phyloP scores from a whole-genome alignment of 2,329 filamentous ascomycete species.

The Biscogniauxia mediterranea region DNA sequence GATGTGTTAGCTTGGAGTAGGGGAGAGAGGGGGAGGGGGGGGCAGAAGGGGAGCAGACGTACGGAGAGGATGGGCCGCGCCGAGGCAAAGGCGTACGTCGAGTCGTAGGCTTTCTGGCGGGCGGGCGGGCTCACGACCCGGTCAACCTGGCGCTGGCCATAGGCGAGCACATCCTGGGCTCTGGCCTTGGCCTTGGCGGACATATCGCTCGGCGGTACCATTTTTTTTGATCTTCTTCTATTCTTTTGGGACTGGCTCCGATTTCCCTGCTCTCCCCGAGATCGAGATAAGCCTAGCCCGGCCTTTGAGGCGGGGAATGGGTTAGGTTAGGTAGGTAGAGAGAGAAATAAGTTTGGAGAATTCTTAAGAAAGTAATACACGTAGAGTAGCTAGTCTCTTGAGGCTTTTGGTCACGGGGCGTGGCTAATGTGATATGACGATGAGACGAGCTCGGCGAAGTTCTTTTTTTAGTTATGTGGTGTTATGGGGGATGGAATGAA shows the following conservation, averaged over 20 bases:
- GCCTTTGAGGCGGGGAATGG: too few relatives aligned
- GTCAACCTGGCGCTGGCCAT: conserved; percentile 45
- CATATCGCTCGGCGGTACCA: conserved; percentile 19
- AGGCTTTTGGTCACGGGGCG: too few relatives aligned
- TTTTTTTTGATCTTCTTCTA: conserved; percentile 12
- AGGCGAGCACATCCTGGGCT: conserved; percentile 38
- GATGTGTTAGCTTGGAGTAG: background rate
- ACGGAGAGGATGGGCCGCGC: conserved; percentile 70
- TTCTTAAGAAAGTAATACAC: too few relatives aligned
- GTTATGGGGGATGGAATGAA: too few relatives aligned
- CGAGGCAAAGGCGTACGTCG: conserved; percentile 54
- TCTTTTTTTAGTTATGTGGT: too few relatives aligned
- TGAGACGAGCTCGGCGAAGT: too few relatives aligned
- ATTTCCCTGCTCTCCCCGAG: background rate
- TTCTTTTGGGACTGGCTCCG: background rate
- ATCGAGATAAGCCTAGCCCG: too few relatives aligned
- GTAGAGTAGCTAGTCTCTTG: too few relatives aligned
- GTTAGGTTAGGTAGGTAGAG: too few relatives aligned
- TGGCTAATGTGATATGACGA: too few relatives aligned
- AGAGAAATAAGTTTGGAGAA: too few relatives aligned
- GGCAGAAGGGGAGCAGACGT: conserved; percentile 33
- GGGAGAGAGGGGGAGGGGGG: background rate
- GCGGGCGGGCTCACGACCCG: conserved; percentile 58
- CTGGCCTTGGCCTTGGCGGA: conserved; percentile 30
- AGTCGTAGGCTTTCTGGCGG: conserved; percentile 55